Evolutionary conservation across 345 rosid genomes (phyloP).

Genomic region (Abelmoschus esculentus): DNA sequence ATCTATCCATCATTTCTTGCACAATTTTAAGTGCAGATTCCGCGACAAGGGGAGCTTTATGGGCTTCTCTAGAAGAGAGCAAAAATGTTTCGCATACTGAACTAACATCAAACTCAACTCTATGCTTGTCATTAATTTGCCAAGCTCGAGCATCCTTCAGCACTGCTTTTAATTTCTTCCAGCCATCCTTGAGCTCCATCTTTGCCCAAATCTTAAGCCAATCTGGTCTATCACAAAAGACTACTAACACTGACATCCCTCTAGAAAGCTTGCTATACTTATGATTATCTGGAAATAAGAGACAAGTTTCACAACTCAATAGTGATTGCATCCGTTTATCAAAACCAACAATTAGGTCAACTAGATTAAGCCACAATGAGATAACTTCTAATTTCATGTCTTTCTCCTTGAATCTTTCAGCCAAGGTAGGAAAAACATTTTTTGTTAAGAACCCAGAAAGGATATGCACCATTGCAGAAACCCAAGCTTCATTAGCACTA

Average conservation of each 20-base stretch:
- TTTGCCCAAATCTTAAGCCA: slow-evolving; percentile 82
- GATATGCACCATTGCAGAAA: slow-evolving; percentile 74
- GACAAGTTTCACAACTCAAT: slow-evolving; percentile 39
- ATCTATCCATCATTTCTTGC: slow-evolving; percentile 52
- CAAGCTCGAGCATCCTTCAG: slow-evolving; percentile 51
- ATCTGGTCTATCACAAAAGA: slow-evolving; percentile 51
- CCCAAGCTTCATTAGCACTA: slow-evolving; percentile 84
- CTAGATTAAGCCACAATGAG: slow-evolving; percentile 64
- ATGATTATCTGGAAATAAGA: slow-evolving; percentile 33
- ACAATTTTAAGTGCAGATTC: slow-evolving; percentile 40
- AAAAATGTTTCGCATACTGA: slow-evolving; percentile 33
- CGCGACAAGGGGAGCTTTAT: slow-evolving; percentile 55
- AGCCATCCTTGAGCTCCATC: slow-evolving; percentile 65
- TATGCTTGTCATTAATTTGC: slow-evolving; percentile 24
- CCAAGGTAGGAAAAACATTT: slow-evolving; percentile 39
- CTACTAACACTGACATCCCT: slow-evolving; percentile 37
- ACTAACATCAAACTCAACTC: slow-evolving; percentile 10
- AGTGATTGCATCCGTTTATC: slow-evolving; percentile 55
- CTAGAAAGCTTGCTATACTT: slow-evolving; percentile 23
- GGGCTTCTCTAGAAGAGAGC: slow-evolving; percentile 46
- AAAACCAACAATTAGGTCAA: slow-evolving; percentile 61
- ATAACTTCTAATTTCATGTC: slow-evolving; percentile 33
- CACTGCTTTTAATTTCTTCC: slow-evolving; percentile 53
- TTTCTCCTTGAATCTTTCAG: slow-evolving; percentile 46
- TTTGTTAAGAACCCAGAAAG: slow-evolving; percentile 52